phyloP scores from a whole-genome alignment of 2,329 filamentous ascomycete genomes.

The Clarireedia monteithiana region DNA sequence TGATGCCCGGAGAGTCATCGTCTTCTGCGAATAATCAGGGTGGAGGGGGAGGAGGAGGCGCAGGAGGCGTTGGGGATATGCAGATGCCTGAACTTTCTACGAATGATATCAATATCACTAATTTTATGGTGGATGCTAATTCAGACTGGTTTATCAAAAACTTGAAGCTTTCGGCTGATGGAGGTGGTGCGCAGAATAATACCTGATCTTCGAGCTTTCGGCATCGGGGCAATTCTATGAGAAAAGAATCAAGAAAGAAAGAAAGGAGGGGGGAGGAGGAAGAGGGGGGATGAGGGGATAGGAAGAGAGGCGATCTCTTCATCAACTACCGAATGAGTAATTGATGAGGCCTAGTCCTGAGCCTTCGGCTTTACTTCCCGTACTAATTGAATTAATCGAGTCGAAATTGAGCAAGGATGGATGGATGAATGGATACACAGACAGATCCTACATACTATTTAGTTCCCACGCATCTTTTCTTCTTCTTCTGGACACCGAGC shows the following conservation, averaged over 20 bases:
- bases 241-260: background rate
- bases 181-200: background rate
- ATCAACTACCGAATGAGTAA: too few relatives aligned
- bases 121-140: constrained; percentile 68
- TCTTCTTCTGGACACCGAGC: too few relatives aligned
- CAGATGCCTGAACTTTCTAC: constrained; percentile 26
- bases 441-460: too few relatives aligned
- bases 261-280: background rate
- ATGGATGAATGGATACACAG: too few relatives aligned
- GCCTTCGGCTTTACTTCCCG: too few relatives aligned
- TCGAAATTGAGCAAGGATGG: too few relatives aligned
- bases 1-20: constrained; percentile 29
- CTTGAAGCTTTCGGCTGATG: constrained; percentile 3
- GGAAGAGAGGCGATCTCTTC: background rate
- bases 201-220: background rate
- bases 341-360: too few relatives aligned
- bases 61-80: constrained; percentile 23
- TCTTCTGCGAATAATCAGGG: background rate
- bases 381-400: too few relatives aligned
- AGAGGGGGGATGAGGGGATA: background rate
- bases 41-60: constrained; percentile 17
- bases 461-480: too few relatives aligned
- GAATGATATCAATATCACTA: constrained; percentile 68
- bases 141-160: constrained; percentile 68
- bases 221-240: background rate